phyloP scores from a whole-genome alignment of 2,329 filamentous ascomycete species.

The Microdochium paspali region DNA sequence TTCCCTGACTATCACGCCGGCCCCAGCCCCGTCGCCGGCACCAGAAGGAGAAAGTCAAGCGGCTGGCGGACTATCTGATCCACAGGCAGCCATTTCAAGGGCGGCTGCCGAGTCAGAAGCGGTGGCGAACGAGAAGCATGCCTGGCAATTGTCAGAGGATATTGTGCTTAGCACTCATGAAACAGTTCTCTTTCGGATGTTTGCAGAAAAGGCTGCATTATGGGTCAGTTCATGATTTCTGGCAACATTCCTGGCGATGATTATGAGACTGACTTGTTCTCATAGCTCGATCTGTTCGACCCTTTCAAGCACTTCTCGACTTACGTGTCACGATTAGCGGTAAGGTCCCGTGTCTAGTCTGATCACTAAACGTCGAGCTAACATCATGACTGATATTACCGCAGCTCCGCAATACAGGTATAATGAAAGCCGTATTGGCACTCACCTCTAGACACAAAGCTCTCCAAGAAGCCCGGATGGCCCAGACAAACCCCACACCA shows the following conservation, averaged over 20 bases:
- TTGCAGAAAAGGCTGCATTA: slow-evolving; percentile 13
- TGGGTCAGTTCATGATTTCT: slow-evolving; percentile 8
- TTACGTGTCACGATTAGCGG: slow-evolving; percentile 21
- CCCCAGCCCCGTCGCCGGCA: slow-evolving; percentile 7
- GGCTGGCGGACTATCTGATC: neutral
- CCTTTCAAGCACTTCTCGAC: slow-evolving; percentile 20
- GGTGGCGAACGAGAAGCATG: slow-evolving; percentile 9
- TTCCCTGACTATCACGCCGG: slow-evolving; percentile 9
- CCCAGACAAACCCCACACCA: slow-evolving; percentile 4
- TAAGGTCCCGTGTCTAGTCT: slow-evolving; percentile 1
- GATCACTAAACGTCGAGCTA: too few relatives aligned
- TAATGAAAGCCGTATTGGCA: slow-evolving; percentile 48
- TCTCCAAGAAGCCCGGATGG: slow-evolving; percentile 8
- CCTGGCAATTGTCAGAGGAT: slow-evolving; percentile 15
- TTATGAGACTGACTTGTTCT: too few relatives aligned
- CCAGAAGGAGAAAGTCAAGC: slow-evolving; percentile 1
- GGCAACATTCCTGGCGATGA: too few relatives aligned
- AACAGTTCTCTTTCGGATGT: slow-evolving; percentile 16
- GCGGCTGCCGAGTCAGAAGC: slow-evolving; percentile 4
- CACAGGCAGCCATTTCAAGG: slow-evolving; percentile 2
- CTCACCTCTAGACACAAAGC: slow-evolving; percentile 39
- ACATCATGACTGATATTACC: neutral
- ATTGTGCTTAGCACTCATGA: slow-evolving; percentile 14
- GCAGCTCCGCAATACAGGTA: slow-evolving; percentile 38
- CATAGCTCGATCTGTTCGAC: slow-evolving; percentile 21